Base-by-base conservation (phyloP, 2,329 filamentous ascomycete genomes). In the Diaporthe ampelina region DNA sequence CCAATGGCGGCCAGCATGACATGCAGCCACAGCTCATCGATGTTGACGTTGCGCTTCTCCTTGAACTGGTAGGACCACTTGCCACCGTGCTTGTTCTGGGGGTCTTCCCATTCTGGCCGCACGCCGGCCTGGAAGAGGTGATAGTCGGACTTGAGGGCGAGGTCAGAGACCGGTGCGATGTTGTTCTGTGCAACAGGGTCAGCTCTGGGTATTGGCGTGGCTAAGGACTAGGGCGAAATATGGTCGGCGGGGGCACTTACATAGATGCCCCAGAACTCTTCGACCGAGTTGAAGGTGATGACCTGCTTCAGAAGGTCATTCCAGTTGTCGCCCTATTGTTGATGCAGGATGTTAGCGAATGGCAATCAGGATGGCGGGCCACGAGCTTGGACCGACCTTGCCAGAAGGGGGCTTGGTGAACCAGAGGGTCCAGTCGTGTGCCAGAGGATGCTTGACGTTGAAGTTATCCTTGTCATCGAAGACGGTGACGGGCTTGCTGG, bases 241-340 rank as follows among this genome's bases (percentile, higher is more conserved):
- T 26, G 73, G 50, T 67, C 48, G 35, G 35, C 63, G 40, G 52
- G 26, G 32, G 73, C 52, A 88, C 95, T 84, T 90, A 99, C 97
- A 86, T 98, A 98, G 83, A 99, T 94, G 75, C 97, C 97, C 97
- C 97, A 99, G 86, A 99, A 99, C 85, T 99, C 97, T 87, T 99
- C 97, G 35, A 99, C 97, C 3, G 95, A 98, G 87, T 98, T 95
- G 81, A 99, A 98, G 73, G 95, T 98, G 81, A 99, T 98, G 80
- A 99, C 96, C 85, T 99, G 95, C 88, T 99, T 99, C 77, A 99
- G 88, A 76, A 98, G 88, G 83, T 99, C 97, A 79, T 97, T 97
- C 97, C 97, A 99, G 90, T 98, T 98, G 85, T 98, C 95, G 78
- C 95, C 95, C 95, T 97, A 57, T 74, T n/a, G 37, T 10, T 48